Evolutionary conservation across 768 basidiomycete species (phyloP), one percentile per base, ranked within the genome.

Genomic region (Tricholomella constricta): DNA sequence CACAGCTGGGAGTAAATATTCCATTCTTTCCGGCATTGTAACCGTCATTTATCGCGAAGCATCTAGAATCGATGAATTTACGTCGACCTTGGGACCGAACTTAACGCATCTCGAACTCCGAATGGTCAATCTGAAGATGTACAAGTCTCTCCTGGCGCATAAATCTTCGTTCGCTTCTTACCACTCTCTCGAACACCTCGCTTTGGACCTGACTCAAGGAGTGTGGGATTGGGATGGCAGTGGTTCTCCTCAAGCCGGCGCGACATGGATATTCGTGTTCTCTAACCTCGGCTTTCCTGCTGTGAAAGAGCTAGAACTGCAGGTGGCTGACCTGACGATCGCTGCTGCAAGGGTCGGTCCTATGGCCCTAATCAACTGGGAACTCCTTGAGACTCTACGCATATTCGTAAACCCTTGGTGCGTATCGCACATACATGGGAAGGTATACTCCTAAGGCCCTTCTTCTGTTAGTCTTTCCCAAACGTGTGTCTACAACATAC

Each of bases 131-230:
- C 51, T 46, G 7, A 35, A 35, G 37, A 35, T 54, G 36, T 49
- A 45, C 36, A 42, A n/a, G 19, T 25, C 27, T 14, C 46, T 61
- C 17, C 19, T 29, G 6, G 40, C 53, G 4, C 35, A 58, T 12
- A 15, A n/a, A 7, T 14, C 57, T 5, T 11, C 27, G 1, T 51
- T 62, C 23, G 20, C 52, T 2, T 37, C 52, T 2, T 64, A 51
- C 25, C 34, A 37, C 27, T 32, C 50, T 14, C 54, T 62, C n/a
- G 15, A 34, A 3, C 51, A 29, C 27, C 52, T 65, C 20, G 56
- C 48, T 25, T 37, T 63, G 26, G 62, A 65, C 43, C 55, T 65
- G 14, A 63, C 59, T 0, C 58, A 56, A 32, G 62, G 62, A 1
- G 44, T 54, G 4, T 65, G 64, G 64, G 62, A 65, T 36, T 60